phyloP scores from a whole-genome alignment of 305 asterid genomes.

The Fraxinus nigra region DNA sequence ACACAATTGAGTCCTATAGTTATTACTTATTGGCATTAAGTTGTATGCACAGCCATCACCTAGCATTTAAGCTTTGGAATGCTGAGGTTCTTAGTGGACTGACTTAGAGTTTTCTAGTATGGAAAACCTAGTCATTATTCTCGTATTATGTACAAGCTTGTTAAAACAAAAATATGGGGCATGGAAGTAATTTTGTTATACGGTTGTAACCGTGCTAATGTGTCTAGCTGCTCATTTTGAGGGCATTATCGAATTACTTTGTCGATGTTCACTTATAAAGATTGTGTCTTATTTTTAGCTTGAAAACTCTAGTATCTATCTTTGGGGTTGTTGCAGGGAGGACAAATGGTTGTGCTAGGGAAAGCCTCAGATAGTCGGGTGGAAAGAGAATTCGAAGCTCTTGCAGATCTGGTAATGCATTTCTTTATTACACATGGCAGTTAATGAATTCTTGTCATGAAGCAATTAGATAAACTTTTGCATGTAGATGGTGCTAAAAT shows the following conservation, averaged over 20 bases:
- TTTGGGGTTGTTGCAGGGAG: slow-evolving; percentile 52
- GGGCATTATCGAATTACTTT: neutral
- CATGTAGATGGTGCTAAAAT: neutral
- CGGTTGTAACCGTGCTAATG: neutral
- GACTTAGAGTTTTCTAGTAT: neutral
- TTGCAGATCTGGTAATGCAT: slow-evolving; percentile 65
- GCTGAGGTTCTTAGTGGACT: neutral
- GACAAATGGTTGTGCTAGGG: slow-evolving; percentile 78
- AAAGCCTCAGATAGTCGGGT: slow-evolving; percentile 85
- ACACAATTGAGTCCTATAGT: neutral
- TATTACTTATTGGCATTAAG: neutral
- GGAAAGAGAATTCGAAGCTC: slow-evolving; percentile 69
- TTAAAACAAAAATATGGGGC: neutral
- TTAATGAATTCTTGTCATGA: slow-evolving; percentile 1
- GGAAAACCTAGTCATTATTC: neutral
- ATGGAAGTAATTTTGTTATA: neutral
- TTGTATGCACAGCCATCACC: neutral
- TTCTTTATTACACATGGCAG: slow-evolving; percentile 6
- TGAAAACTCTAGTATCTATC: neutral
- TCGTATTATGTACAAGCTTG: neutral
- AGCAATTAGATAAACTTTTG: neutral
- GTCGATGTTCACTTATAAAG: neutral
- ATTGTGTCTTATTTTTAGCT: neutral
- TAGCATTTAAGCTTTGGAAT: neutral
- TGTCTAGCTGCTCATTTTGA: neutral